Evolutionary conservation across 352 stramenopile genomes (phyloP).

Genomic region (Pythium insidiosum): DNA sequence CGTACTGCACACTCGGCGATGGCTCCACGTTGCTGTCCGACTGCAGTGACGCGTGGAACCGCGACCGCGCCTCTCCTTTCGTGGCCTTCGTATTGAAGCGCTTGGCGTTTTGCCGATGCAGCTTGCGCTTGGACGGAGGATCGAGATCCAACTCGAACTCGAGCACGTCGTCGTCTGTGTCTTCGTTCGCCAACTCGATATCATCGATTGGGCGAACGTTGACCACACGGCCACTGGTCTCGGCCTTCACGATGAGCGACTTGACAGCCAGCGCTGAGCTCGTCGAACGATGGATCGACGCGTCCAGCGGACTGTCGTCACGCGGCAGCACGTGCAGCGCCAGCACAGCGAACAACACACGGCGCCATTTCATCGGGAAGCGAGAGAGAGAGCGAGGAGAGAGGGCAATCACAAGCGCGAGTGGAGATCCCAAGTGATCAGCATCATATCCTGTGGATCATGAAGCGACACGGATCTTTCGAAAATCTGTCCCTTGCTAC

Average conservation of each 20-base stretch:
- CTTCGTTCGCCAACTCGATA: neutral
- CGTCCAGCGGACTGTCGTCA: neutral
- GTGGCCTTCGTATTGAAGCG: slow-evolving; percentile 1
- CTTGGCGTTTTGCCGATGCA: slow-evolving; percentile 3
- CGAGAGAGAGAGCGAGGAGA: too few species aligned
- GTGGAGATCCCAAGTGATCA: too few species aligned
- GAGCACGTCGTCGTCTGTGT: slow-evolving; percentile 10
- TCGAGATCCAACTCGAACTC: slow-evolving; percentile 14
- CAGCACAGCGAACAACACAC: too few species aligned
- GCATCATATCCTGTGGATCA: too few species aligned
- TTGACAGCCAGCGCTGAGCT: neutral
- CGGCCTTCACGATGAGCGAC: neutral
- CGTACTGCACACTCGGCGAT: slow-evolving; percentile 13
- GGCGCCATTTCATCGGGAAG: too few species aligned
- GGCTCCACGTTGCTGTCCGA: slow-evolving; percentile 8
- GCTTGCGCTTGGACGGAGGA: slow-evolving; percentile 9
- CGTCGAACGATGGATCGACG: neutral
- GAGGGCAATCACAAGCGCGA: too few species aligned
- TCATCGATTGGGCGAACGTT: too few species aligned
- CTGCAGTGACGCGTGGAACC: neutral
- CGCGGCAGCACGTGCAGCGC: neutral
- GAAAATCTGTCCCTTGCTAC: too few species aligned
- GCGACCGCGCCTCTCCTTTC: slow-evolving; percentile 1
- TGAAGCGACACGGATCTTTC: too few species aligned
- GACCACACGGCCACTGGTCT: too few species aligned